Evolutionary conservation across 2,329 filamentous ascomycete species (phyloP).

Genomic region (Trichoderma koningii): DNA sequence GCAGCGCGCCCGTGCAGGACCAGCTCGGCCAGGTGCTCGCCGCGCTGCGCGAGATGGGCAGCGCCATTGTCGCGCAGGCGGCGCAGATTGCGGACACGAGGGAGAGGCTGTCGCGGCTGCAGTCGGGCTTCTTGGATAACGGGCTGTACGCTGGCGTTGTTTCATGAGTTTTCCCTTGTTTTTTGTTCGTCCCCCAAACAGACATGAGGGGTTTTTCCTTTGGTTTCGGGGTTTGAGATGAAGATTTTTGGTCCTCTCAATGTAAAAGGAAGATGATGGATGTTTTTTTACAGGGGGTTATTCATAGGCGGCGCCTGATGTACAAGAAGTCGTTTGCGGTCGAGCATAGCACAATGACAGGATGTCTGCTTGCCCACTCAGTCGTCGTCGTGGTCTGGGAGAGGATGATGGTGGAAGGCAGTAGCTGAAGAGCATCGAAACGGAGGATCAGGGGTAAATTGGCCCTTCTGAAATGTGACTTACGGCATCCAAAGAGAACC

Average conservation of each 20-base stretch:
- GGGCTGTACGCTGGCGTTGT: constrained; percentile 42
- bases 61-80: constrained; percentile 46
- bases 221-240: background rate
- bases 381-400: constrained; percentile 29
- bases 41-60: constrained; percentile 45
- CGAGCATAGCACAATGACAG: constrained; percentile 17
- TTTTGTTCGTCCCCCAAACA: no score
- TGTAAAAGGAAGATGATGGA: background rate
- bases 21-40: constrained; percentile 44
- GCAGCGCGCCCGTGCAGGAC: constrained; percentile 40
- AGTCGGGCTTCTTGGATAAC: constrained; percentile 45
- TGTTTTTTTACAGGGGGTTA: background rate
- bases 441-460: constrained; percentile 1
- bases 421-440: constrained; percentile 17
- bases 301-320: constrained; percentile 22
- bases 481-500: background rate
- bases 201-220: background rate
- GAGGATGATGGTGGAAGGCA: constrained; percentile 35
- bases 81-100: constrained; percentile 48
- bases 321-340: constrained; percentile 9
- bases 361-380: background rate
- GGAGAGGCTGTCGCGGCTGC: constrained; percentile 45
- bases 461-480: constrained; percentile 10
- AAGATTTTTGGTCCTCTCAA: no score
- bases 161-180: constrained; percentile 33